Percentiles rank a stretch among this genome's conserved stretches.
Conservation (phyloP, 2,329 filamentous ascomycete genomes). For the Rhynchosporium secalis region DNA sequence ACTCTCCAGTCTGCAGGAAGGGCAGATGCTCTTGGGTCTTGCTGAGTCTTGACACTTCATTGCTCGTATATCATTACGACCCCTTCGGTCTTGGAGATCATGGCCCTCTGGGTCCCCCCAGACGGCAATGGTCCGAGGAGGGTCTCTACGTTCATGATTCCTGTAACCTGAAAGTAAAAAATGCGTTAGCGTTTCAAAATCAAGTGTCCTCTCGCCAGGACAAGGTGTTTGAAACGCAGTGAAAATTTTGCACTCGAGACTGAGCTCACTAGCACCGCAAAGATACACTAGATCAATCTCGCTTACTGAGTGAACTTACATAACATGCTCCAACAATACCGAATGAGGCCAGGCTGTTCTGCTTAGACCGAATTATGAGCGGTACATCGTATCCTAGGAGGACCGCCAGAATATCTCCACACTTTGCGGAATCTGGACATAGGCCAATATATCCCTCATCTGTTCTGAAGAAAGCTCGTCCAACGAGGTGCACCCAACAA, state of each 20-base stretch:
- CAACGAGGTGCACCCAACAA: not conserved
- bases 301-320: not conserved
- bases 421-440: constrained; percentile 4
- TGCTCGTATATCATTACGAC: constrained; percentile 9
- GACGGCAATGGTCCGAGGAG: constrained; percentile 7
- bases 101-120: not conserved
- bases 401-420: constrained; percentile 11
- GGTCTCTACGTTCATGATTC: constrained; percentile 15
- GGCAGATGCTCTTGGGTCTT: constrained; percentile 14
- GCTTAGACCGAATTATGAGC: constrained; percentile 5
- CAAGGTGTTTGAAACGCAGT: not conserved
- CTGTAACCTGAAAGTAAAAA: not conserved
- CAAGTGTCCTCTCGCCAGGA: not conserved
- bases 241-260: not conserved
- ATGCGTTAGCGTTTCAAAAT: not conserved
- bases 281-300: not conserved
- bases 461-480: constrained; percentile 4
- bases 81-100: not conserved
- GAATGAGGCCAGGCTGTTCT: not conserved
- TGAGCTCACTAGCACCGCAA: not conserved
- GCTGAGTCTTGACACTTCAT: constrained; percentile 7
- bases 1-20: constrained; percentile 17
- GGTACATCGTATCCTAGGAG: constrained; percentile 9
- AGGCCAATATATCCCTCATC: constrained; percentile 8
- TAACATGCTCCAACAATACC: constrained; percentile 13